phyloP scores from a whole-genome alignment of 139 green algal genomes.

The Coccomyxa sp. region DNA sequence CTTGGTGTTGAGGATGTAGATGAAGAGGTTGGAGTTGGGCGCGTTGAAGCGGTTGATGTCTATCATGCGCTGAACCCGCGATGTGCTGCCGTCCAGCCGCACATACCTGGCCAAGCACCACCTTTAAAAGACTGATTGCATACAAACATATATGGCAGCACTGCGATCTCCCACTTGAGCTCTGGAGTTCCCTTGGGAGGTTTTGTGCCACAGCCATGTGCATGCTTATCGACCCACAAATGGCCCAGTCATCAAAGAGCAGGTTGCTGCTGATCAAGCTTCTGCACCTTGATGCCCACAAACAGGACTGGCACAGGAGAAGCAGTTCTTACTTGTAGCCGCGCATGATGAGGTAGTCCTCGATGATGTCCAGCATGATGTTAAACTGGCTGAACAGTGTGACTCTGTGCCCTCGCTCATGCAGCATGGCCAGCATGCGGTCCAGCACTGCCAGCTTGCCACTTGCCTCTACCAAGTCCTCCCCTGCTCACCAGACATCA shows the following conservation, averaged over 20 bases:
- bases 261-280: neutral
- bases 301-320: neutral
- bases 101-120: constrained; percentile 28
- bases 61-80: constrained; percentile 63
- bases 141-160: neutral
- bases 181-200: too few relatives aligned
- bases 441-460: constrained; percentile 79
- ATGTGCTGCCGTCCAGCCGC: constrained; percentile 67
- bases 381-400: constrained; percentile 79
- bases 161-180: too few relatives aligned
- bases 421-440: constrained; percentile 64
- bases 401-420: constrained; percentile 68
- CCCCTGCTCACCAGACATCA: constrained; percentile 17
- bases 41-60: constrained; percentile 75
- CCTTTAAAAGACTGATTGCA: neutral
- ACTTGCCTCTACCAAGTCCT: constrained; percentile 51
- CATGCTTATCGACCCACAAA: too few relatives aligned
- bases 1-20: constrained; percentile 30
- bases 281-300: neutral
- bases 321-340: constrained; percentile 31
- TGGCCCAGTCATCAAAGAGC: too few relatives aligned
- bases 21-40: constrained; percentile 13
- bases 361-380: constrained; percentile 67
- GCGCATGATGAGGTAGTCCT: constrained; percentile 52
- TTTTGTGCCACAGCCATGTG: too few relatives aligned